phyloP scores from a whole-genome alignment of 352 stramenopile species.

The Globisporangium solare region DNA sequence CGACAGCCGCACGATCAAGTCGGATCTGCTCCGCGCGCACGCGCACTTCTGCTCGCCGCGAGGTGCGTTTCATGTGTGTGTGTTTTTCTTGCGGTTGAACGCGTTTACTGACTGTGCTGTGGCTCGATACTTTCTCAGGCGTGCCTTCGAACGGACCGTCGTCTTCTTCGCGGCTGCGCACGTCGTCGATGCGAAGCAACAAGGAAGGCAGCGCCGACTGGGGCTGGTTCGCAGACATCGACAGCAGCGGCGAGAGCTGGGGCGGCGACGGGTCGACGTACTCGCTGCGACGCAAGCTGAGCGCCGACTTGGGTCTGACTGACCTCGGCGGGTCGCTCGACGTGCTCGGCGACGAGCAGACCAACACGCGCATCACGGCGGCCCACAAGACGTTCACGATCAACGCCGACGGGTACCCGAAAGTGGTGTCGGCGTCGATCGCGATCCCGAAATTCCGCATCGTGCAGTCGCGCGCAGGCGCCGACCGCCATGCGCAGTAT shows the following conservation, averaged over 20 bases:
- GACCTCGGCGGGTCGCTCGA: slow-evolving; percentile 56
- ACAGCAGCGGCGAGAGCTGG: slow-evolving; percentile 83
- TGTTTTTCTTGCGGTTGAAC: not conserved
- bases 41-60: slow-evolving; percentile 70
- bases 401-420: slow-evolving; percentile 62
- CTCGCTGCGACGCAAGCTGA: slow-evolving; percentile 58
- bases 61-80: slow-evolving; percentile 24
- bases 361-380: slow-evolving; percentile 77
- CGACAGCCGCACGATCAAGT: slow-evolving; percentile 72
- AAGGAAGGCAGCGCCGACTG: slow-evolving; percentile 82
- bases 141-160: slow-evolving; percentile 17
- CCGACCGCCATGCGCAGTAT: slow-evolving; percentile 84
- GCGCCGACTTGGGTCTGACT: slow-evolving; percentile 65
- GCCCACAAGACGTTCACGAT: slow-evolving; percentile 87
- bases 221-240: slow-evolving; percentile 87
- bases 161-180: slow-evolving; percentile 52
- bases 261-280: slow-evolving; percentile 62
- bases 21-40: slow-evolving; percentile 70
- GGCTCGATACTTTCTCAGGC: slow-evolving; percentile 8
- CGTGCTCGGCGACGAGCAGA: slow-evolving; percentile 79
- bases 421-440: slow-evolving; percentile 73
- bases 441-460: slow-evolving; percentile 88
- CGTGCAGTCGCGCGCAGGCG: slow-evolving; percentile 73
- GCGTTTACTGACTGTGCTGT: slow-evolving; percentile 16
- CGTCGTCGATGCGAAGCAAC: slow-evolving; percentile 19